Evolutionary conservation across 2,329 filamentous ascomycete species (phyloP).

Genomic region (Lachnellula subtilissima): DNA sequence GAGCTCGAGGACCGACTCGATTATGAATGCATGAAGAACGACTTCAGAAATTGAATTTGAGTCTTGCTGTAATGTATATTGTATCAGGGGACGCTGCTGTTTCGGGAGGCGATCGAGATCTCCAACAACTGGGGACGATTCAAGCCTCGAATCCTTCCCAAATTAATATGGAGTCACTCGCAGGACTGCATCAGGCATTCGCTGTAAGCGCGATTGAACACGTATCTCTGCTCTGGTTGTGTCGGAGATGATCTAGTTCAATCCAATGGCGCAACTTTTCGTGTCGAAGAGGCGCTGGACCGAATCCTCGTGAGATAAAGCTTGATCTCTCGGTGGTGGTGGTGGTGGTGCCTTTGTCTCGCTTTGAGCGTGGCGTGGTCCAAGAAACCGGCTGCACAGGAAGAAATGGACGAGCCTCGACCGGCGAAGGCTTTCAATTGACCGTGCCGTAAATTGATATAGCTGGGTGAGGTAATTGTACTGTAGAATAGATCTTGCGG

Average conservation of each 20-base stretch:
- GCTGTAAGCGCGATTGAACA: not conserved
- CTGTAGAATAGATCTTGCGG: not conserved
- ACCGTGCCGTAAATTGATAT: too few relatives aligned
- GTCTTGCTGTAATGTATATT: not conserved
- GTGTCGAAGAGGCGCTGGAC: too few relatives aligned
- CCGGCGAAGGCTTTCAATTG: too few relatives aligned
- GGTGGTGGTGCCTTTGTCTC: too few relatives aligned
- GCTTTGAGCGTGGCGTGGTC: too few relatives aligned
- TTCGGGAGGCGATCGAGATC: conserved; percentile 17
- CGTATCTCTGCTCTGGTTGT: not conserved
- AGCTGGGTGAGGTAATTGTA: not conserved
- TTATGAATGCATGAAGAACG: conserved; percentile 23
- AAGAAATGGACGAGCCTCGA: too few relatives aligned
- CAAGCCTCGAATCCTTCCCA: not conserved
- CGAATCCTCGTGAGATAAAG: too few relatives aligned
- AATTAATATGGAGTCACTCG: not conserved
- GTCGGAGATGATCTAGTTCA: too few relatives aligned
- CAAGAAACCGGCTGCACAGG: too few relatives aligned
- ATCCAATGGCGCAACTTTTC: too few relatives aligned
- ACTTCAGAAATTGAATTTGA: not conserved
- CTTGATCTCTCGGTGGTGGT: too few relatives aligned
- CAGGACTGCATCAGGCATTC: not conserved
- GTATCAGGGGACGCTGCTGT: conserved; percentile 10
- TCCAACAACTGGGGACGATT: conserved; percentile 1
- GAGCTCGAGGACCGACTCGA: conserved; percentile 5